Base-by-base conservation (phyloP, 345 rosid genomes). In the Eucalyptus erythrocorys region DNA sequence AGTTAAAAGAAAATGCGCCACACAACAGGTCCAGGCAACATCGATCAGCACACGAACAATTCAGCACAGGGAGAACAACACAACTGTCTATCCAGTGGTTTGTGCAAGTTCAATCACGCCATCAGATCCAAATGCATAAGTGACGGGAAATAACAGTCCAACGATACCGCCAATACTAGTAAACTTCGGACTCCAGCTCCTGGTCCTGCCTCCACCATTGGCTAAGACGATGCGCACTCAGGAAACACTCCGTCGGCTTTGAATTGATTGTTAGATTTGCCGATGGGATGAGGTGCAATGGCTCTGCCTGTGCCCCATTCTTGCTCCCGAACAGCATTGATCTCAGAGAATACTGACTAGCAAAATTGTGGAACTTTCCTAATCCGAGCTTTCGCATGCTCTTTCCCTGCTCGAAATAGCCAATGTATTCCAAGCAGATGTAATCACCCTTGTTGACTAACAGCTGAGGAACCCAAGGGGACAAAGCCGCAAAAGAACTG, bases 281-380 rank as follows among this genome's bases (percentile, higher is more conserved):
- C 0, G 99, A 97, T 12, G 99, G 98, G 85, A 98, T 92, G 87
- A 96, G 93, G 90, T 98, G 96, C 16, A 95, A 49, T 1, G 99
- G 96, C 49, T 93, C 98, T 47, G 94, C 92, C 80, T 88, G 90
- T 53, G 87, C 93, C 32, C 97, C 98, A 90, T 93, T 91, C 0
- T 9, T 92, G 89, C 90, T 93, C 94, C 88, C 90, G 50, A 97
- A 42, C 48, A 98, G 91, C 76, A 6, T 50, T 50, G 96, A 96
- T 17, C 97, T 92, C 40, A 95, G 61, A 8, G 99, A 98, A 87
- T 94, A 91, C 85, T 94, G 96, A 7, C 97, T 94, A 1, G 99
- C 99, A 48, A 94, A 59, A 89, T 91, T 91, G 92, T 91, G 96
- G 1, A 96, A 94, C 45, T 89, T 88, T 27, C 96, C 98, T 2